Percentiles rank a stretch among this genome's conserved stretches.
Conservation (phyloP, 371 early-diverging fungal genomes). For the Dinochytrium kinnereticum region DNA sequence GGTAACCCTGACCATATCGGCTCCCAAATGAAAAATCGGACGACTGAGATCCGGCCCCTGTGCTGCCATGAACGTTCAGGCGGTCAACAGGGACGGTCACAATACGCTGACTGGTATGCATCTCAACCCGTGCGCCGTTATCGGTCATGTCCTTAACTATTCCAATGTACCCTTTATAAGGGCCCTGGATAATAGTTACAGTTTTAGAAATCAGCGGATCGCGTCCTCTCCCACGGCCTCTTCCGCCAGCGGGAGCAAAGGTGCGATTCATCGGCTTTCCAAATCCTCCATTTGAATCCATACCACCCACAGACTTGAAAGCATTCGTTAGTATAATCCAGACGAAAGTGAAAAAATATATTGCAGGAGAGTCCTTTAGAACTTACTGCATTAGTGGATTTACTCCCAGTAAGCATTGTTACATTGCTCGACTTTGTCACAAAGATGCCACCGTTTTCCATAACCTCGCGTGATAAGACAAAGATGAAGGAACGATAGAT, state of each 20-base stretch:
- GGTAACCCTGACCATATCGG: slow-evolving; percentile 35
- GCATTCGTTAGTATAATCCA: no score
- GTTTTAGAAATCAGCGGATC: slow-evolving; percentile 88
- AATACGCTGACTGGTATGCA: slow-evolving; percentile 79
- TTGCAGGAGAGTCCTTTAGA: no score
- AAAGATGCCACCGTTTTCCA: slow-evolving; percentile 70
- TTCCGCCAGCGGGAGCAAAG: slow-evolving; percentile 44
- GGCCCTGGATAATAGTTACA: slow-evolving; percentile 88
- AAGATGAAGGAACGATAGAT: slow-evolving; percentile 71
- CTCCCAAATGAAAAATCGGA: slow-evolving; percentile 27
- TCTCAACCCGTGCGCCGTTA: slow-evolving; percentile 85
- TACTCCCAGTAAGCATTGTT: slow-evolving; percentile 19
- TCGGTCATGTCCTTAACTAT: slow-evolving; percentile 91
- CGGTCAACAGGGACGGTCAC: slow-evolving; percentile 54
- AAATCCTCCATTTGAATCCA: background rate
- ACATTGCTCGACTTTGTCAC: slow-evolving; percentile 60
- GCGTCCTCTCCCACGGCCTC: slow-evolving; percentile 71
- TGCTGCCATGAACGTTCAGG: slow-evolving; percentile 62
- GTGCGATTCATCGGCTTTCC: background rate
- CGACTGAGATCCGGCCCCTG: slow-evolving; percentile 30
- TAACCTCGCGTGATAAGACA: slow-evolving; percentile 68
- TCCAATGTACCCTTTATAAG: slow-evolving; percentile 97
- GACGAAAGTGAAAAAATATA: no score
- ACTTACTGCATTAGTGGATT: no score
- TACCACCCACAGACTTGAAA: no score